Percentiles rank a stretch among this genome's conserved stretches.
Conservation (phyloP, 345 rosid species). For the Microthlaspi erraticum region DNA sequence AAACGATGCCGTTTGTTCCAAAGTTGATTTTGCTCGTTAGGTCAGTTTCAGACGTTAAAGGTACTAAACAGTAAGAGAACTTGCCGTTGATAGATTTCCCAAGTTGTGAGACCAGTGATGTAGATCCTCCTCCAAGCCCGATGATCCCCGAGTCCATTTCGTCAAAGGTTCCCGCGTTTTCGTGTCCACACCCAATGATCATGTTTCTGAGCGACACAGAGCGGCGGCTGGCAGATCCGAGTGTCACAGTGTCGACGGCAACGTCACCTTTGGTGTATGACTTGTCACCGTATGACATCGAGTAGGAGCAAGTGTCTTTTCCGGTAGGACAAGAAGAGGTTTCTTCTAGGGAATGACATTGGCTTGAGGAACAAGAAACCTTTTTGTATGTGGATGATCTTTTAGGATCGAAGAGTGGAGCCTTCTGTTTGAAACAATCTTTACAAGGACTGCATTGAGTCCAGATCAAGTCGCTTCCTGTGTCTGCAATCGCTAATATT, state of each 20-base stretch:
- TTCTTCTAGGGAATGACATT: conserved; percentile 18
- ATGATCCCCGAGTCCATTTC: conserved; percentile 25
- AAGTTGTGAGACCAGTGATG: conserved; percentile 31
- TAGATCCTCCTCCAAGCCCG: conserved; percentile 37
- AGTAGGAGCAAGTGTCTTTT: conserved; percentile 8
- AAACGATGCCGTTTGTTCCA: conserved; percentile 12
- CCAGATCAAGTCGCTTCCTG: conserved; percentile 49
- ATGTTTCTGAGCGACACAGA: conserved; percentile 5
- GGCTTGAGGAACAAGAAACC: conserved; percentile 44
- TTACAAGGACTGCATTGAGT: conserved; percentile 47
- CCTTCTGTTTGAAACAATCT: conserved; percentile 40
- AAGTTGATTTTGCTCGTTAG: conserved; percentile 32
- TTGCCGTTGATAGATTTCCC: conserved; percentile 19
- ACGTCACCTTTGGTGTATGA: conserved; percentile 22
- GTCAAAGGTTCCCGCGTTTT: conserved; percentile 12
- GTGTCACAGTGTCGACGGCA: conserved; percentile 28
- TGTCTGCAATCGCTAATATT: conserved; percentile 42
- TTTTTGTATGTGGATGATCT: conserved; percentile 49
- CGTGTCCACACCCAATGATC: conserved; percentile 34
- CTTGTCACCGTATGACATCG: conserved; percentile 27
- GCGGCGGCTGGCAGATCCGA: conserved; percentile 22
- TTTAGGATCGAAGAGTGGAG: conserved; percentile 49
- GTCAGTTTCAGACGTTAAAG: not conserved
- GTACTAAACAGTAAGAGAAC: conserved; percentile 41
- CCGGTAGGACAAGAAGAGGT: conserved; percentile 8